Conservation (phyloP, 2,329 filamentous ascomycete genomes). For the Ceratocystiopsis brevicomis region DNA sequence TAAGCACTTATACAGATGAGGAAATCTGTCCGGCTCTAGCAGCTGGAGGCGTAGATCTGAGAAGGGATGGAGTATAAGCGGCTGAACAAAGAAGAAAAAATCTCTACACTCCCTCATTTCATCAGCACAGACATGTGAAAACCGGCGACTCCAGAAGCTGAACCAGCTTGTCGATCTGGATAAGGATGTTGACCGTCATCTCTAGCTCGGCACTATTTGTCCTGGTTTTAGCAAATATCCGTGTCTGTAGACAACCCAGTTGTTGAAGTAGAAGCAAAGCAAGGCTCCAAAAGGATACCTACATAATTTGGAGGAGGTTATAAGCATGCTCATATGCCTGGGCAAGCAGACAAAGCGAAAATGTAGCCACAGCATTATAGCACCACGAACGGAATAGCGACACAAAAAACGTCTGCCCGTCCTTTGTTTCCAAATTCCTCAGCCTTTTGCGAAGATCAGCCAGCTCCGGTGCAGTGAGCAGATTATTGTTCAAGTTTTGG, state of each 20-base stretch:
- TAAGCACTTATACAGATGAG: conserved; percentile 90
- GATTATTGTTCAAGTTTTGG: conserved; percentile 95
- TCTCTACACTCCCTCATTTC: background rate
- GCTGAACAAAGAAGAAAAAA: background rate
- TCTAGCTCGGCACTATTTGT: conserved; percentile 65
- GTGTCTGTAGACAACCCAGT: no score
- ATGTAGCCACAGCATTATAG: conserved; percentile 93
- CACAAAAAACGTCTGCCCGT: conserved; percentile 90
- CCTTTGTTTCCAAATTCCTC: conserved; percentile 77
- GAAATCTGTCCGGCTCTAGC: conserved; percentile 85
- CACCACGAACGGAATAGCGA: conserved; percentile 93
- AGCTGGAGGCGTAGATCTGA: conserved; percentile 82
- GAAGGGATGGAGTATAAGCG: no score
- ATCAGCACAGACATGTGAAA: conserved; percentile 58
- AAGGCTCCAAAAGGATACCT: conserved; percentile 14
- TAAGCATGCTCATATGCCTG: conserved; percentile 98
- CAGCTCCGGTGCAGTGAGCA: conserved; percentile 90
- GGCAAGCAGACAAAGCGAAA: conserved; percentile 83
- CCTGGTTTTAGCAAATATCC: no score
- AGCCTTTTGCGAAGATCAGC: conserved; percentile 78
- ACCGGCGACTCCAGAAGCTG: conserved; percentile 93
- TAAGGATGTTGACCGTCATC: conserved; percentile 97
- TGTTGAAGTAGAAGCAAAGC: background rate
- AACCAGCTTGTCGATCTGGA: conserved; percentile 96
- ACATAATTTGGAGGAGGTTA: conserved; percentile 90